Evolutionary conservation across 352 stramenopile genomes (phyloP).

Genomic region (Discostella stelligera): DNA sequence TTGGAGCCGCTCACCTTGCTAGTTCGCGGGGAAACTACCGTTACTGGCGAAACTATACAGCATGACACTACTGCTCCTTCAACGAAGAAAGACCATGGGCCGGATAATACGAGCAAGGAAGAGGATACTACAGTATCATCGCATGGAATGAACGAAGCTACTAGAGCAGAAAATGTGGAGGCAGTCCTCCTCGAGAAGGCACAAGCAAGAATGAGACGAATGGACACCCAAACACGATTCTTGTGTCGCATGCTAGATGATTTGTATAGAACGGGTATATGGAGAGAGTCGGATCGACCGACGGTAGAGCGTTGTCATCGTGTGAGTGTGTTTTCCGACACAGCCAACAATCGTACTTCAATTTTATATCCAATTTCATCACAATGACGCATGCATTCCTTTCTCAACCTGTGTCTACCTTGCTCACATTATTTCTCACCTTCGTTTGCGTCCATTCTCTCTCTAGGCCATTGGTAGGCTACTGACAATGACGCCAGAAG

Average conservation of each 20-base stretch:
- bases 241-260: constrained; percentile 28
- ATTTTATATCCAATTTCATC: background rate
- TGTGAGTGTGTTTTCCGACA: constrained; percentile 8
- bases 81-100: background rate
- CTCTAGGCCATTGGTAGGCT: constrained; percentile 31
- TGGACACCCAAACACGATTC: constrained; percentile 42
- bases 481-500: constrained; percentile 24
- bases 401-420: background rate
- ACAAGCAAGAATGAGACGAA: constrained; percentile 10
- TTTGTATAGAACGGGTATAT: constrained; percentile 30
- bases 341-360: too few relatives aligned
- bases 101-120: background rate
- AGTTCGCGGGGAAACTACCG: background rate
- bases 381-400: too few relatives aligned
- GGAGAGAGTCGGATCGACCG: constrained; percentile 26
- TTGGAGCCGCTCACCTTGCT: constrained; percentile 20
- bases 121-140: too few relatives aligned
- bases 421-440: background rate
- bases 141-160: too few relatives aligned
- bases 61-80: background rate
- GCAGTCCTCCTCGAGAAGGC: constrained; percentile 3
- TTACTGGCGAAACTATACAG: background rate
- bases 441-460: background rate
- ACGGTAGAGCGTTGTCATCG: constrained; percentile 42
- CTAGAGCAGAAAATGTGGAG: constrained; percentile 2